A percentile compares a stretch with the other conserved stretches of the same genome.
These are phyloP conservation scores for Euphorbia peplus DNA, from an alignment of 345 rosid genomes.

Conservation along the genomic window DNA sequence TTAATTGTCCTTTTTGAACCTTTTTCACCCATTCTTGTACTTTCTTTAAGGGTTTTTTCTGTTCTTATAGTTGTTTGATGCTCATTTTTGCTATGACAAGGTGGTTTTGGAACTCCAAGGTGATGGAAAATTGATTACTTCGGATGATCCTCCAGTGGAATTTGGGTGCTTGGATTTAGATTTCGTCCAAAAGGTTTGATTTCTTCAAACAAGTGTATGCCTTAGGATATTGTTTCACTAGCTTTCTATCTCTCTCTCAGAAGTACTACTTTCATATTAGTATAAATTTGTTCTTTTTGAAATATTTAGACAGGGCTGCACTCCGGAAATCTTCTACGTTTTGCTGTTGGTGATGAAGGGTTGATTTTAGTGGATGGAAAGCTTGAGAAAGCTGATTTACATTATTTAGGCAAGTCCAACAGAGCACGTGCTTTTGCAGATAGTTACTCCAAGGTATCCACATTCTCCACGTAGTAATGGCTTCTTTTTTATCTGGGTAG, in stretches of 20 bases:
- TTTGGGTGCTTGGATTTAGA: conserved; percentile 65
- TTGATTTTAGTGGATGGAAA: conserved; percentile 73
- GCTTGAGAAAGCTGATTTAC: conserved; percentile 75
- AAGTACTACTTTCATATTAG: not conserved
- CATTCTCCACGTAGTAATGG: not conserved
- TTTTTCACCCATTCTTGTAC: not conserved
- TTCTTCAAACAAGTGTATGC: conserved; percentile 2
- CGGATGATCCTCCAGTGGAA: conserved; percentile 78
- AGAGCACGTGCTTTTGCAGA: conserved; percentile 86
- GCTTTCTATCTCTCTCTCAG: not conserved
- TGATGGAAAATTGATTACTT: conserved; percentile 72
- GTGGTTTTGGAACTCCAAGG: conserved; percentile 85
- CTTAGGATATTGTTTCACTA: not conserved
- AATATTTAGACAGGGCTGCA: conserved; percentile 54
- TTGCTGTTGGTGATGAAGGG: conserved; percentile 70
- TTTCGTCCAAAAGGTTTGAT: conserved; percentile 57
- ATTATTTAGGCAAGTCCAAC: conserved; percentile 61
- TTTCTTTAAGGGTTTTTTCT: not conserved
- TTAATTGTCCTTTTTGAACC: conserved; percentile 7
- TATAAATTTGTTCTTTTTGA: conserved; percentile 10
- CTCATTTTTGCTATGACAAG: conserved; percentile 24
- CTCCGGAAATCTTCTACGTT: conserved; percentile 64
- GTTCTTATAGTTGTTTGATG: not conserved
- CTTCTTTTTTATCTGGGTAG: not conserved
- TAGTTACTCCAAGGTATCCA: conserved; percentile 83